Conservation (phyloP, 176 grass and related monocot species). For the Carex cristatella region DNA sequence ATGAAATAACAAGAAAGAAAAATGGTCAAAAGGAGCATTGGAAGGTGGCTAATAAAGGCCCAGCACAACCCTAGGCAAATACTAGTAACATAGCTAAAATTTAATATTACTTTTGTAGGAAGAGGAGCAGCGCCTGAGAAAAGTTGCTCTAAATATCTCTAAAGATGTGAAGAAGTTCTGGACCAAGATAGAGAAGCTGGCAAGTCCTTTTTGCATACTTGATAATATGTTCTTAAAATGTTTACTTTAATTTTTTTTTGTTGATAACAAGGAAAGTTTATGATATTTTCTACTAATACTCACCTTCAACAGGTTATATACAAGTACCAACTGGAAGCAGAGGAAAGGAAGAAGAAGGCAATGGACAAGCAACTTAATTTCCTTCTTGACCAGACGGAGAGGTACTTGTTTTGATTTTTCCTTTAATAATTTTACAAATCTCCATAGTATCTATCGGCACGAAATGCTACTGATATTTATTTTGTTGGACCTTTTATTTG, state of each 20-base stretch:
- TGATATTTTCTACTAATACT: background rate
- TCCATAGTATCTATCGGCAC: background rate
- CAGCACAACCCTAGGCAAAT: background rate
- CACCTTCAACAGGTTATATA: slow-evolving; percentile 66
- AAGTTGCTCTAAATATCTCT: slow-evolving; percentile 91
- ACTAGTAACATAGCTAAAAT: slow-evolving; percentile 2
- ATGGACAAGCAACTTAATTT: slow-evolving; percentile 98
- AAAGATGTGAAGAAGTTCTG: slow-evolving; percentile 99
- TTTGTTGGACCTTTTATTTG: background rate
- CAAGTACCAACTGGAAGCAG: slow-evolving; percentile 86
- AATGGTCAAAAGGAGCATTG: background rate
- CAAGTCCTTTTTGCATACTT: slow-evolving; percentile 34
- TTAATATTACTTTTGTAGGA: slow-evolving; percentile 38
- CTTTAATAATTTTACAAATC: background rate
- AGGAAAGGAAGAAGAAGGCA: slow-evolving; percentile 91
- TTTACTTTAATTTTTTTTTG: background rate
- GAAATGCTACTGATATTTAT: background rate
- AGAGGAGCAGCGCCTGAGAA: slow-evolving; percentile 82
- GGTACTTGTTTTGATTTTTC: slow-evolving; percentile 31
- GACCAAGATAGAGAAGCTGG: slow-evolving; percentile 98
- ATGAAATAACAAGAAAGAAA: background rate
- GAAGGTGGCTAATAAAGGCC: background rate
- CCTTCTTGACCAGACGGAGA: slow-evolving; percentile 96
- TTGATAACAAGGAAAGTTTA: background rate
- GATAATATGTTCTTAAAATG: background rate